A percentile compares a stretch with the other conserved stretches of the same genome.
phyloP scores from a whole-genome alignment of 2,329 filamentous ascomycete genomes.

The Exophiala aquamarina region DNA sequence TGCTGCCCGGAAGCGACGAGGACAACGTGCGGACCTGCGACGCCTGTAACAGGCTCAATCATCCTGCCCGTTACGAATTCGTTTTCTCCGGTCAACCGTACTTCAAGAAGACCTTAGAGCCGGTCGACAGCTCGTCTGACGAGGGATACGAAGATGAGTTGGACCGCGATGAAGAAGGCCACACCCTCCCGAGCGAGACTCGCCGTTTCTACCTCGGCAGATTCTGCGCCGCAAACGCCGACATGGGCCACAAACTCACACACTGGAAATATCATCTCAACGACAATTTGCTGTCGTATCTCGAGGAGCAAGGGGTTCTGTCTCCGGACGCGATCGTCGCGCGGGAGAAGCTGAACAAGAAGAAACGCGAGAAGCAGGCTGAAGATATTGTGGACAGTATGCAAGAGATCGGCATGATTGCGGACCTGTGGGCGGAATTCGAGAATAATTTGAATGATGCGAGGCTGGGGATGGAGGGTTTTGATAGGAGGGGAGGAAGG shows the following conservation, averaged over 20 bases:
- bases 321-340: conserved; percentile 58
- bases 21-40: conserved; percentile 52
- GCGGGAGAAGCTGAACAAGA: conserved; percentile 61
- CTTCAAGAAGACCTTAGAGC: conserved; percentile 63
- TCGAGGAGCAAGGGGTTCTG: conserved; percentile 60
- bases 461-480: conserved; percentile 47
- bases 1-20: conserved; percentile 16
- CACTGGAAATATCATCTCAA: conserved; percentile 79
- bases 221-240: conserved; percentile 63
- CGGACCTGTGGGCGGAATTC: conserved; percentile 64
- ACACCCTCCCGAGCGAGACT: conserved; percentile 44
- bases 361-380: conserved; percentile 60
- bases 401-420: conserved; percentile 59
- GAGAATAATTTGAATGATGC: conserved; percentile 62
- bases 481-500: conserved; percentile 21
- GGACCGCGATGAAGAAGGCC: conserved; percentile 49
- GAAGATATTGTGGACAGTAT: conserved; percentile 65
- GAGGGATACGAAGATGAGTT: conserved; percentile 41
- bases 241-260: conserved; percentile 68
- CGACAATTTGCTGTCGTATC: conserved; percentile 65
- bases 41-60: conserved; percentile 68
- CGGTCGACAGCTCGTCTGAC: conserved; percentile 51
- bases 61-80: conserved; percentile 66
- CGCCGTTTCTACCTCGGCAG: conserved; percentile 55
- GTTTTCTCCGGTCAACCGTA: conserved; percentile 67